Conservation (phyloP, 768 basidiomycete genomes). For the Neoboletus subvelutipes region DNA sequence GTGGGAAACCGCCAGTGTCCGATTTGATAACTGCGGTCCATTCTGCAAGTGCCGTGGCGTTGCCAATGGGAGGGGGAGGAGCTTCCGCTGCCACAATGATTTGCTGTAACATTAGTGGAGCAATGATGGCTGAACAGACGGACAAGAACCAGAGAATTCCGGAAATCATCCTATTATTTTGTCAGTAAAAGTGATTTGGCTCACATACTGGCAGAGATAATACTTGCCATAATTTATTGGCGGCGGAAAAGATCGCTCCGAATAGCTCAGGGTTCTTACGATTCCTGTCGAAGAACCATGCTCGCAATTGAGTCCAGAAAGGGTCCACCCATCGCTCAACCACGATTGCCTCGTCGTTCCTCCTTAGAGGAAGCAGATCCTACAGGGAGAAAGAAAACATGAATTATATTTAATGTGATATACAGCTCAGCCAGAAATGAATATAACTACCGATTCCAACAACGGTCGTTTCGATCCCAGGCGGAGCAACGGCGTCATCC, state of each 20-base stretch:
- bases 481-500: constrained; percentile 28
- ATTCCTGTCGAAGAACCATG: constrained; percentile 18
- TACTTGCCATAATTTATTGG: constrained; percentile 16
- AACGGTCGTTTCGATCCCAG: constrained; percentile 29
- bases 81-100: constrained; percentile 26
- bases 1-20: constrained; percentile 31
- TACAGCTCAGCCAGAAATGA: constrained; percentile 23
- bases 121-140: constrained; percentile 18
- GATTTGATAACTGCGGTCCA: constrained; percentile 20
- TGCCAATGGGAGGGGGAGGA: constrained; percentile 16
- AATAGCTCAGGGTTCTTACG: constrained; percentile 19
- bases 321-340: constrained; percentile 26
- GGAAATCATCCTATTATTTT: constrained; percentile 22
- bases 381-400: constrained; percentile 10
- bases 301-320: constrained; percentile 25
- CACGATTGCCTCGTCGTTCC: constrained; percentile 23
- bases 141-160: constrained; percentile 32
- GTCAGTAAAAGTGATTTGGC: background rate
- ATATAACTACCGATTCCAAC: constrained; percentile 33
- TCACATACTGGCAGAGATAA: background rate
- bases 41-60: constrained; percentile 22
- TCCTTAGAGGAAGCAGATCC: constrained; percentile 28
- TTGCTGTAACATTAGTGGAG: constrained; percentile 30
- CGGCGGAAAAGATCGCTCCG: constrained; percentile 15
- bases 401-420: constrained; percentile 17